Base-by-base conservation (phyloP, 2,329 filamentous ascomycete species). In the Botryosphaeria dothidea region DNA sequence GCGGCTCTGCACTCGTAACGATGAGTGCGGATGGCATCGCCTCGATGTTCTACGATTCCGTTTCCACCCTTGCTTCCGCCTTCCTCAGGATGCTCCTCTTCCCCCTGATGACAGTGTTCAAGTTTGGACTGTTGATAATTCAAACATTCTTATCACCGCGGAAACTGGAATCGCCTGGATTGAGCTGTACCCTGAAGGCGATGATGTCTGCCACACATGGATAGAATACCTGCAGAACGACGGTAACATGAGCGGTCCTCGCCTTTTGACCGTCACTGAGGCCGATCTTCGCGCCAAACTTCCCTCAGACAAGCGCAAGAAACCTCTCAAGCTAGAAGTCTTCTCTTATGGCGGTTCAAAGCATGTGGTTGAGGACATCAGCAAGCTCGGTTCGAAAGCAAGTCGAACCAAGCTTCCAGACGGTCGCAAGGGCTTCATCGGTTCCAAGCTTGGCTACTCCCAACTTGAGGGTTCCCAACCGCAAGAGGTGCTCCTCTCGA, bases 21-120 rank as follows among this genome's bases (percentile, higher is more conserved):
- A 97, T 70, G 95, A 98, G 78, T 97, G 93, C 75, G 84, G 83
- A 27, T 98, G 94, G 94, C 93, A 97, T 77, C 87, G 93, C 65
- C 84, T 98, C 6, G 95, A 98, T 77, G 88, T 88, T 62, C 83
- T 99, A 61, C 91, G 93, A 43, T 97, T 97, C 81, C 89, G 93
- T 68, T 90, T 89, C 69, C 95, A 99, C 73, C 92, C 93, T 3
- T 93, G 92, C 75, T 98, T 99, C 82, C 85, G 89, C 63, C 85
- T 96, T 61, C 92, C 93, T 0, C 90, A 88, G 64, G 95, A 98
- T 71, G 79, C 85, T 4, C 29, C 29, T 7, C 34, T 34, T 8
- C 79, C 85, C 17, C 75, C 85, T 43, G 93, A 97, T 70, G 86
- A 86, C 38, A 93, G 92, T 68, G 86, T 97, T 1, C 92, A 96